Conservation (phyloP, 148 eudicot species). For the Bassia scoparia region DNA sequence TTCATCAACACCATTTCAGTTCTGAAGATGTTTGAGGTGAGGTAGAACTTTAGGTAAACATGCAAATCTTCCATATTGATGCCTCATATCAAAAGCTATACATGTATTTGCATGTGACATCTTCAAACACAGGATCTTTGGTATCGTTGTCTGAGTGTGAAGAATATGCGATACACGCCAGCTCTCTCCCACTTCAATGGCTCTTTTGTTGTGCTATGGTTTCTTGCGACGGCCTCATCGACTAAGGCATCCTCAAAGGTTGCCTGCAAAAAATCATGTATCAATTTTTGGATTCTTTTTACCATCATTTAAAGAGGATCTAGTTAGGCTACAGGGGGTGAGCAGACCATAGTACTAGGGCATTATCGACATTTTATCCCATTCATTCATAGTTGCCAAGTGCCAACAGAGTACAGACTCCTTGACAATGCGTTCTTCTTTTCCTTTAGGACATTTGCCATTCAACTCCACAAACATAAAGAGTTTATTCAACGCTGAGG, state of each 20-base stretch:
- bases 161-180: conserved; percentile 77
- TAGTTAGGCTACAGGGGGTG: background rate
- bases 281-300: background rate
- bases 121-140: conserved; percentile 81
- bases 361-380: background rate
- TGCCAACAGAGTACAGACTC: no score
- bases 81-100: conserved; percentile 86
- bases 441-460: no score
- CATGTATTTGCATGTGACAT: conserved; percentile 81
- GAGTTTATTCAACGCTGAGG: no score
- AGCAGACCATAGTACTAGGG: background rate
- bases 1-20: conserved; percentile 70
- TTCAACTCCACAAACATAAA: no score
- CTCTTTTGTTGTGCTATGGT: conserved; percentile 92
- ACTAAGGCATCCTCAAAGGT: conserved; percentile 84
- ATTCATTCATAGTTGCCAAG: no score
- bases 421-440: no score
- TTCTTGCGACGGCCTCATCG: conserved; percentile 86
- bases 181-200: conserved; percentile 78
- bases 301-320: background rate
- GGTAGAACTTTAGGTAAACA: conserved; percentile 73
- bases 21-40: conserved; percentile 56
- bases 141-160: conserved; percentile 95
- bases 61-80: conserved; percentile 77
- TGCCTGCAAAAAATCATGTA: conserved; percentile 48